Conservation (phyloP, 2,329 filamentous ascomycete genomes). For the Aspergillus ibericus region DNA sequence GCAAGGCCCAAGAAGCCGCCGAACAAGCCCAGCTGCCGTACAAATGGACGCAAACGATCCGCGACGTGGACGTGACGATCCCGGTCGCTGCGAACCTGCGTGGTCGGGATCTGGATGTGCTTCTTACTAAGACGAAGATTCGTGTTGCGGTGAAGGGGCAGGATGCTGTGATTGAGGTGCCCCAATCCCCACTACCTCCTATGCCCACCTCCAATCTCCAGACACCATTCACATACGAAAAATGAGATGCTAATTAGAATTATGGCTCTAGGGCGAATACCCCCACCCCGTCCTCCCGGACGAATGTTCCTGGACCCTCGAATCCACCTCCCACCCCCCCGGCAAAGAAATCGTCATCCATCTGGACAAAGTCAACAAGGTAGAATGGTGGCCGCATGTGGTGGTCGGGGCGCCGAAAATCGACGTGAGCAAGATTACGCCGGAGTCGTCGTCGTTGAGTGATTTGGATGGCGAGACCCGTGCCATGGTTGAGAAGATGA, state of each 20-base stretch:
- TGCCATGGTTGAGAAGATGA: conserved; percentile 99
- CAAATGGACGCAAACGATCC: conserved; percentile 94
- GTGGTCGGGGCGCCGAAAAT: conserved; percentile 84
- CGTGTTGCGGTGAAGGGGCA: conserved; percentile 85
- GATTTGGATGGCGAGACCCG: conserved; percentile 94
- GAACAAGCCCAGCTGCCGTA: conserved; percentile 93
- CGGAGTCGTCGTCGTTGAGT: conserved; percentile 85
- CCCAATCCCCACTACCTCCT: conserved; percentile 3
- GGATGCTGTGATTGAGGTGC: conserved; percentile 75
- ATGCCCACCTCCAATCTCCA: no score
- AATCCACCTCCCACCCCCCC: conserved; percentile 56
- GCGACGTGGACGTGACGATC: conserved; percentile 78
- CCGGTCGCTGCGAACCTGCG: conserved; percentile 80
- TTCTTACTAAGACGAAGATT: conserved; percentile 75
- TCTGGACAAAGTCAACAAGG: conserved; percentile 93
- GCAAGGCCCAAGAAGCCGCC: conserved; percentile 70
- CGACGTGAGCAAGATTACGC: conserved; percentile 91
- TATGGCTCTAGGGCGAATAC: conserved; percentile 68
- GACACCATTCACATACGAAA: no score
- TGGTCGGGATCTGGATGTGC: conserved; percentile 77
- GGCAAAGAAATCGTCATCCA: conserved; percentile 80
- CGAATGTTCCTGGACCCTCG: conserved; percentile 93
- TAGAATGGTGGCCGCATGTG: conserved; percentile 98
- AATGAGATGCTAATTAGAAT: conserved; percentile 14
- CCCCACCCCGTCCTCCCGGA: conserved; percentile 76